Evolutionary conservation across 441 rosid species (phyloP), one percentile per base, ranked within the genome.

Genomic region (Adansonia gregorii): DNA sequence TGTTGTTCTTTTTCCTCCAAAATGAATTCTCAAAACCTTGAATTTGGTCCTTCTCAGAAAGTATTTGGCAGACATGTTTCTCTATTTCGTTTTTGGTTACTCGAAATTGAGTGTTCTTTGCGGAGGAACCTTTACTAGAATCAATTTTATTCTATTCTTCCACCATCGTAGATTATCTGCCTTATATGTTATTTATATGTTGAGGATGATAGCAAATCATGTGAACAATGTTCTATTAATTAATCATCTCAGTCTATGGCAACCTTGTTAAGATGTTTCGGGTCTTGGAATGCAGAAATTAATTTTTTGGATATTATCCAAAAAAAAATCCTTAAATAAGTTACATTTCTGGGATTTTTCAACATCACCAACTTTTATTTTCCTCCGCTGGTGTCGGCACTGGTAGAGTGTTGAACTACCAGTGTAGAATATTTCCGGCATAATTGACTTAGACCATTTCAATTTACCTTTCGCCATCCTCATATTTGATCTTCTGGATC

Each of bases 21-120:
- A 75, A 52, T 31, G 3, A 31, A 48, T 65, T 11, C 56, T 45
- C 43, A 11, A 43, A 58, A 68, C 39, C 41, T 65, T 48, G 71
- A n/a, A 52, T 52, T 39, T 35, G 24, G 48, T 48, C 49, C 46
- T 45, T 60, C 45, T 45, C 55, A 72, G 35, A 19, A 27, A 11
- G 65, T 71, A 55, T 66, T 71, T 54, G 61, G 59, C n/a, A 8
- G 8, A 51, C 60, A n/a, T 72, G 66, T 41, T 17, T 72, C 14
- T 20, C 27, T 52, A 49, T 19, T 68, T 68, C 56, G 6, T 41
- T 73, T 43, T 39, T 9, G 8, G 65, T 12, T 72, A 17, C 4
- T 69, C 10, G 19, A 56, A 69, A 17, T 0, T 4, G 12, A 4
- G 71, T 43, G 5, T 43, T 67, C n/a, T 52, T 52, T 54, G 8